These are phyloP conservation scores for Zygosaccharomyces lentus DNA, from an alignment of 805 yeast species.

Conservation along the genomic window DNA sequence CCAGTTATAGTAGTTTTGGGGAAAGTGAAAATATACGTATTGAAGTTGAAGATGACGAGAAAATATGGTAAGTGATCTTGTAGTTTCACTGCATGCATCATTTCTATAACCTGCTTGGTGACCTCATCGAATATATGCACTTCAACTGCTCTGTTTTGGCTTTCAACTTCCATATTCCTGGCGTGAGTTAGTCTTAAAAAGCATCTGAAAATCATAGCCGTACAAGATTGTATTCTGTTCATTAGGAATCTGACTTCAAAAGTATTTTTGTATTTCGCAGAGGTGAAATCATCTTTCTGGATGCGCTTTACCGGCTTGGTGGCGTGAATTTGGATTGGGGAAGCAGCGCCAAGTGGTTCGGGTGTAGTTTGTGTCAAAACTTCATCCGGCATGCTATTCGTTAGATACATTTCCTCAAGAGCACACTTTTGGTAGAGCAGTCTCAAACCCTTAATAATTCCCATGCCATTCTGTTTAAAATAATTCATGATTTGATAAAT, in stretches of 20 bases:
- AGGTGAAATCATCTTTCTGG: conserved; percentile 41
- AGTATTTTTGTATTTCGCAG: conserved; percentile 61
- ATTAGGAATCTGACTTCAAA: conserved; percentile 50
- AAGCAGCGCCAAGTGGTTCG: conserved; percentile 36
- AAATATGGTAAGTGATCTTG: conserved; percentile 31
- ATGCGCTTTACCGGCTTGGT: conserved; percentile 40
- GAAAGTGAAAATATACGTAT: conserved; percentile 35
- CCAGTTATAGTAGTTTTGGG: conserved; percentile 29
- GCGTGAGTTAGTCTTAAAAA: conserved; percentile 44
- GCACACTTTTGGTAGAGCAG: conserved; percentile 47
- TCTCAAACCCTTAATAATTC: conserved; percentile 41
- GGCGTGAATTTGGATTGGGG: conserved; percentile 41
- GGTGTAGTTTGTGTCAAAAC: conserved; percentile 41
- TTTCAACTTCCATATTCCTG: conserved; percentile 32
- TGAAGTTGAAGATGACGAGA: conserved; percentile 38
- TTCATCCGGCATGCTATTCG: conserved; percentile 46
- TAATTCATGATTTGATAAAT: conserved; percentile 30
- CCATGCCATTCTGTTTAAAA: conserved; percentile 37
- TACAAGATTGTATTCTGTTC: conserved; percentile 45
- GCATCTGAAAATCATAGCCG: conserved; percentile 41
- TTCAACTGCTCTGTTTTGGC: conserved; percentile 38
- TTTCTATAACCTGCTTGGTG: conserved; percentile 25
- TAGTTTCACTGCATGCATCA: conserved; percentile 26
- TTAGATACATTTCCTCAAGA: conserved; percentile 53
- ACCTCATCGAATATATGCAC: conserved; percentile 40